These are phyloP conservation scores for Ochromonas danica DNA, from an alignment of 108 stramenopile genomes.

Conservation along the genomic window DNA sequence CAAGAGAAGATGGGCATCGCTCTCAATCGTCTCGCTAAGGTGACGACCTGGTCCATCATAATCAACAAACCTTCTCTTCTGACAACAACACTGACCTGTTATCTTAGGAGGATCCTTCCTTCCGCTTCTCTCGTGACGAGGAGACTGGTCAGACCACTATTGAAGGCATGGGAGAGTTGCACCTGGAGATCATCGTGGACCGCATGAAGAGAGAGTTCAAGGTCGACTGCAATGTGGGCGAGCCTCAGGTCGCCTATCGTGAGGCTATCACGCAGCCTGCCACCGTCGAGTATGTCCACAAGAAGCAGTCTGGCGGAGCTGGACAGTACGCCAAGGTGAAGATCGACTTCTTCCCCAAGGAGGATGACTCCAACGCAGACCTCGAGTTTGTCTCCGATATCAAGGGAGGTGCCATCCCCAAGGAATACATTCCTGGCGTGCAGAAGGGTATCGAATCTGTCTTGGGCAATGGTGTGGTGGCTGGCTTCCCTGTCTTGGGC, in stretches of 20 bases:
- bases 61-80: too few relatives aligned
- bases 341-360: conserved; percentile 85
- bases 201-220: conserved; percentile 98
- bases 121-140: conserved; percentile 68
- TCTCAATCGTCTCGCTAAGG: conserved; percentile 43
- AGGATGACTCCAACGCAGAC: conserved; percentile 67
- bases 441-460: conserved; percentile 95
- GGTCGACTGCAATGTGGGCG: conserved; percentile 69
- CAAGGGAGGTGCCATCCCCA: conserved; percentile 94
- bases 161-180: conserved; percentile 99
- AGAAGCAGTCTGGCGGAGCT: conserved; percentile 97
- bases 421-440: conserved; percentile 97
- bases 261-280: conserved; percentile 89
- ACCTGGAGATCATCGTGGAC: conserved; percentile 98
- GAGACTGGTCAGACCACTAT: conserved; percentile 97
- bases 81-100: too few relatives aligned
- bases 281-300: conserved; percentile 95
- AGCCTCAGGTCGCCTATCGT: conserved; percentile 82
- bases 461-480: conserved; percentile 81
- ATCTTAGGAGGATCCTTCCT: conserved; percentile 58
- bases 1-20: conserved; percentile 57
- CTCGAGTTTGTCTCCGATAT: conserved; percentile 90
- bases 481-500: conserved; percentile 91
- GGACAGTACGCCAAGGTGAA: conserved; percentile 96
- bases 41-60: too few relatives aligned